phyloP scores from a whole-genome alignment of 73 alveolate species.

The Paramecium sexaurelia region DNA sequence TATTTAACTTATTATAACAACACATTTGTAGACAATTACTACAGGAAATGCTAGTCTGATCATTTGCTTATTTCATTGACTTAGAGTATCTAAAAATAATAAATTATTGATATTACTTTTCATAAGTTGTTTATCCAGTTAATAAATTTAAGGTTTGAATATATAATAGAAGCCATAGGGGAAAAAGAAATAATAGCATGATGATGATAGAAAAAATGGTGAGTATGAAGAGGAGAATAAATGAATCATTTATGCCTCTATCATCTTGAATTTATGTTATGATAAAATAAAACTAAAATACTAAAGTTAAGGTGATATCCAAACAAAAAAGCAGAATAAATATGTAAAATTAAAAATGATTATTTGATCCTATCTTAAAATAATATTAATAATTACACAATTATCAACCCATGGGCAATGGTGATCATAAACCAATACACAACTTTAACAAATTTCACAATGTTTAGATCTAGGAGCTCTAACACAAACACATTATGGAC shows the following conservation, averaged over 20 bases:
- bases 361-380: neutral
- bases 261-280: neutral
- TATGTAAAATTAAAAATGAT: neutral
- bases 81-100: neutral
- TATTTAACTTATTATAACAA: neutral
- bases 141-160: slow-evolving; percentile 2
- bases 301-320: neutral
- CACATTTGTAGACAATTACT: neutral
- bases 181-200: neutral
- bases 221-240: neutral
- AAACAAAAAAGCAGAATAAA: neutral
- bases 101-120: slow-evolving; percentile 1
- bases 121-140: slow-evolving; percentile 47
- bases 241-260: neutral
- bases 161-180: neutral
- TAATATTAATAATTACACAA: slow-evolving; percentile 54
- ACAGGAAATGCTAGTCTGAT: neutral
- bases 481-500: slow-evolving; percentile 26
- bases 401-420: slow-evolving; percentile 80
- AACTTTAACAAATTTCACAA: slow-evolving; percentile 75
- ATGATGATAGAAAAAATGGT: neutral
- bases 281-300: neutral
- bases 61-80: neutral
- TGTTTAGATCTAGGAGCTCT: slow-evolving; percentile 71
- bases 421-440: slow-evolving; percentile 81